A percentile compares a stretch with the other conserved stretches of the same genome.
These are phyloP conservation scores for Diplosphaera chodatii DNA, from an alignment of 139 green algal species.

Conservation along the genomic window DNA sequence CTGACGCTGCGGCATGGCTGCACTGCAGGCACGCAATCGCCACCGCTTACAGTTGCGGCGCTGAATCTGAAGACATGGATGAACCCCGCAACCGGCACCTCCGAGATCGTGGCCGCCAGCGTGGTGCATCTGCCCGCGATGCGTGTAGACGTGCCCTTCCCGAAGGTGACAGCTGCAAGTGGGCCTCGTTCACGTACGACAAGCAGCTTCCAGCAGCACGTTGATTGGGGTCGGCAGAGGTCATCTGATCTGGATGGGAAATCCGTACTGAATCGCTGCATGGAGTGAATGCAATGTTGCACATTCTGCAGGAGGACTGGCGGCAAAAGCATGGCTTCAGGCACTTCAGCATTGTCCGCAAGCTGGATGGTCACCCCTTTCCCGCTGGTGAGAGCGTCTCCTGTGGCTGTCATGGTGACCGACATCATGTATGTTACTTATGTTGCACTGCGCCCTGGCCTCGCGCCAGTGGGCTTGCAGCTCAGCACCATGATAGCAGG, in stretches of 20 bases:
- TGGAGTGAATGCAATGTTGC: too few relatives aligned
- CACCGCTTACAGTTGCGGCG: slow-evolving; percentile 77
- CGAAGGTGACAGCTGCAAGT: slow-evolving; percentile 40
- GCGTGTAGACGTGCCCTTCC: slow-evolving; percentile 19
- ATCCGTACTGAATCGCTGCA: too few relatives aligned
- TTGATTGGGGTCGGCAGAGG: too few relatives aligned
- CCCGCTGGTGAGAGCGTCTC: slow-evolving; percentile 48
- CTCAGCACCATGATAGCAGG: too few relatives aligned
- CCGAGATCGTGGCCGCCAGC: slow-evolving; percentile 74
- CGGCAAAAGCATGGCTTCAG: slow-evolving; percentile 47
- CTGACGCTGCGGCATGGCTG: too few relatives aligned
- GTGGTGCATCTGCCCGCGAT: slow-evolving; percentile 60
- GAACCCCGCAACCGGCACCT: slow-evolving; percentile 49
- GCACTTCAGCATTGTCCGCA: slow-evolving; percentile 80
- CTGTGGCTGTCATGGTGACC: too few relatives aligned
- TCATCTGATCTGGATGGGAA: too few relatives aligned
- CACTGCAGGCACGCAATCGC: slow-evolving; percentile 19
- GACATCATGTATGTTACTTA: too few relatives aligned
- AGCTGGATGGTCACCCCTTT: slow-evolving; percentile 74
- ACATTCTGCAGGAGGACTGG: slow-evolving; percentile 57
- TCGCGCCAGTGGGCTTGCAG: too few relatives aligned
- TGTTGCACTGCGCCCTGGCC: too few relatives aligned
- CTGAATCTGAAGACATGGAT: slow-evolving; percentile 84
- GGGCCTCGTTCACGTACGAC: not conserved
- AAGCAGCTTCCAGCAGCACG: too few relatives aligned